These are phyloP conservation scores for Penicillium sp. DNA, from an alignment of 2,329 filamentous ascomycete species.

Conservation along the genomic window DNA sequence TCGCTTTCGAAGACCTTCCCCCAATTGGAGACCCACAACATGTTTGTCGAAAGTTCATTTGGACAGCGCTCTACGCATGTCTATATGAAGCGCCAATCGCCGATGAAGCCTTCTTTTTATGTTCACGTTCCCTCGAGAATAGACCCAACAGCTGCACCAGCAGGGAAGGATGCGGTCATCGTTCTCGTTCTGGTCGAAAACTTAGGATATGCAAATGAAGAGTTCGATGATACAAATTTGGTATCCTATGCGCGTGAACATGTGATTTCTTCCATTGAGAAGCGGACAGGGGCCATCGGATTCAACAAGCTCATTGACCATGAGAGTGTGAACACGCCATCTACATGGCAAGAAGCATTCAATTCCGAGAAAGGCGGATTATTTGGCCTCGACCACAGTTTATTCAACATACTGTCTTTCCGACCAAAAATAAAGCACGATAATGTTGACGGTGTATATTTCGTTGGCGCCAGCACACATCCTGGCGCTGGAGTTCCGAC, in stretches of 20 bases:
- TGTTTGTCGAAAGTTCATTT: slow-evolving; percentile 5
- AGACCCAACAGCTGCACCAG: background rate
- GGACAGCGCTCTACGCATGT: background rate
- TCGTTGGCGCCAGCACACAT: slow-evolving; percentile 10
- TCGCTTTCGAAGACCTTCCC: background rate
- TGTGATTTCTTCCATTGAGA: background rate
- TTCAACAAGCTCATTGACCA: background rate
- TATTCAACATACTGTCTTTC: slow-evolving; percentile 7
- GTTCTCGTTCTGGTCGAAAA: background rate
- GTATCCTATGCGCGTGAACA: background rate
- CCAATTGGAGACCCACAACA: slow-evolving; percentile 7
- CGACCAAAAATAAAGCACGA: slow-evolving; percentile 7
- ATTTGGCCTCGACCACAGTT: slow-evolving; percentile 7
- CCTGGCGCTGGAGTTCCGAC: slow-evolving; percentile 9
- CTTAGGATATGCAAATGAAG: background rate
- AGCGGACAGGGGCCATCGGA: background rate
- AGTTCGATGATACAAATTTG: background rate
- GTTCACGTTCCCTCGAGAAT: slow-evolving; percentile 1
- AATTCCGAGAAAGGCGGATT: slow-evolving; percentile 4
- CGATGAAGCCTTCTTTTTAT: background rate
- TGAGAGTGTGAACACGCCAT: background rate
- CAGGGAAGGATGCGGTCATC: background rate
- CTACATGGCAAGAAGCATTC: background rate
- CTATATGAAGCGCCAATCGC: background rate
- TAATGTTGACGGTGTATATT: background rate